These are phyloP conservation scores for Rhododendron henanense DNA, from an alignment of 148 eudicot species.

Conservation along the genomic window DNA sequence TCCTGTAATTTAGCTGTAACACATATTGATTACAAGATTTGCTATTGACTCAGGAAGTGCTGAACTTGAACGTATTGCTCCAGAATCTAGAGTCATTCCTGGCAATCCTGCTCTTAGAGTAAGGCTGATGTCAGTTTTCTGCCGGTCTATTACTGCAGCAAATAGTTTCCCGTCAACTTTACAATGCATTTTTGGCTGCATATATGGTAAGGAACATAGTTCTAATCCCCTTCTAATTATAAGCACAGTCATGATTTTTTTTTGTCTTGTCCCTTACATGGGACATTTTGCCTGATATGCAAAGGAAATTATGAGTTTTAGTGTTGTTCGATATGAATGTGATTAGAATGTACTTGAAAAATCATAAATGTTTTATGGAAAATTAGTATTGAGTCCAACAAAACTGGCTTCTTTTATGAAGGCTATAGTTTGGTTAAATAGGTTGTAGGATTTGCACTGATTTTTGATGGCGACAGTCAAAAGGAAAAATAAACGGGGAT, in stretches of 20 bases:
- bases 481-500: background rate
- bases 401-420: background rate
- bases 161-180: slow-evolving; percentile 91
- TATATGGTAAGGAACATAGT: slow-evolving; percentile 52
- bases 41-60: slow-evolving; percentile 48
- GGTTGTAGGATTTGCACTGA: background rate
- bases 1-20: background rate
- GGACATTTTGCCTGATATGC: background rate
- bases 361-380: background rate
- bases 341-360: background rate
- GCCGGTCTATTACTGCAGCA: slow-evolving; percentile 88
- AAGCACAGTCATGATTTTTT: background rate
- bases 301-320: background rate
- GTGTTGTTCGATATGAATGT: background rate
- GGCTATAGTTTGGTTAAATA: background rate
- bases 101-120: slow-evolving; percentile 68
- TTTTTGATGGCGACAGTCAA: background rate
- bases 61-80: slow-evolving; percentile 61
- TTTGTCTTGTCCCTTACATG: background rate
- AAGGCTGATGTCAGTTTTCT: slow-evolving; percentile 70
- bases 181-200: slow-evolving; percentile 94
- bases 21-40: background rate
- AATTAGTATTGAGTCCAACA: background rate
- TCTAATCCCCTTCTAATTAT: background rate
- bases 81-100: slow-evolving; percentile 66